Conservation (phyloP, 2,329 filamentous ascomycete genomes). For the Shiraia bambusicola region DNA sequence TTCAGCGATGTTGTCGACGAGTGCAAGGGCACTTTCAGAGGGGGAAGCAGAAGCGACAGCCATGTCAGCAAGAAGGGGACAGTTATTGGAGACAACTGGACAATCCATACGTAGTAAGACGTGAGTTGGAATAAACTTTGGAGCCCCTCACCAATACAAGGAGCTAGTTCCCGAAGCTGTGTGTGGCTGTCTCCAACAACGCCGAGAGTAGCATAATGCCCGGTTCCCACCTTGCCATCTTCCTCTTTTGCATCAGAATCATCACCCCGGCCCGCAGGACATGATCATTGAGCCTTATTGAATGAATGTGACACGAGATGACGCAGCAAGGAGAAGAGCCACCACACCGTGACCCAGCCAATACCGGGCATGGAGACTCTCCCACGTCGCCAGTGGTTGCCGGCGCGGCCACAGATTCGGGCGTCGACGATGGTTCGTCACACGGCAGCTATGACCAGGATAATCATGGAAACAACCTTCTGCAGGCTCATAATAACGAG, state of each 20-base stretch:
- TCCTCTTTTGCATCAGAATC: not conserved
- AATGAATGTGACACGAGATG: not conserved
- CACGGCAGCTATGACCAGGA: slow-evolving; percentile 21
- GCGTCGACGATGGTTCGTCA: slow-evolving; percentile 14
- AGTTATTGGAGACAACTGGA: no score
- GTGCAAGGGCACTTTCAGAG: slow-evolving; percentile 15
- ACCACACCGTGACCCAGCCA: no score
- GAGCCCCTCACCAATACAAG: no score
- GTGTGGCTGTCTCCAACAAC: no score
- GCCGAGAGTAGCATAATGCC: not conserved
- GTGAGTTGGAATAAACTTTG: no score
- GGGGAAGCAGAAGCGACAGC: slow-evolving; percentile 4
- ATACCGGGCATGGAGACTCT: not conserved
- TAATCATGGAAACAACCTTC: slow-evolving; percentile 16
- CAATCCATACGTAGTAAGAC: no score
- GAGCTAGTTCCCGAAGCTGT: no score
- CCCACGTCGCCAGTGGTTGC: not conserved
- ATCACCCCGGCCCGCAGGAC: not conserved
- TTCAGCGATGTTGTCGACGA: slow-evolving; percentile 21
- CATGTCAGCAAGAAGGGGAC: not conserved
- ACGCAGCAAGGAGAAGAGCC: slow-evolving; percentile 1
- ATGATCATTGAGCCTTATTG: not conserved
- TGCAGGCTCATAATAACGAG: slow-evolving; percentile 17
- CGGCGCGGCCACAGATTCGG: slow-evolving; percentile 16
- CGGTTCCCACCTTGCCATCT: not conserved